phyloP scores from a whole-genome alignment of 805 yeast species.

The Wickerhamiella cacticola region DNA sequence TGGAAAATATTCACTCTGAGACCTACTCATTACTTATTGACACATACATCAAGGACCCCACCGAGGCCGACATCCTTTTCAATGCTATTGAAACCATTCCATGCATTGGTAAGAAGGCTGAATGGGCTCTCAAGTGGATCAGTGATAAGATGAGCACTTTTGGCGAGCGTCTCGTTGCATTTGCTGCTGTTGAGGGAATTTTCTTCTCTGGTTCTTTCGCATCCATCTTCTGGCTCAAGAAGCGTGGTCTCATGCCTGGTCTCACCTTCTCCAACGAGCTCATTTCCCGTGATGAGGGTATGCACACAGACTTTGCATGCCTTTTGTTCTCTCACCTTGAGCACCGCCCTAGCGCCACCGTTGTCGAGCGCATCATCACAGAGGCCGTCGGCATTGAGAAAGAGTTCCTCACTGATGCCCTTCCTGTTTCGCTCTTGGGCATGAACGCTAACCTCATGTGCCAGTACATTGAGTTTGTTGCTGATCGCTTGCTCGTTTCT shows the following conservation, averaged over 20 bases:
- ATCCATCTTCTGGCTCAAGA: constrained; percentile 96
- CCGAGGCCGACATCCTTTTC: constrained; percentile 79
- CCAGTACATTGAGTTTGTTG: constrained; percentile 95
- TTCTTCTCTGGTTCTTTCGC: constrained; percentile 98
- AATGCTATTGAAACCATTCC: constrained; percentile 96
- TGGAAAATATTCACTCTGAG: constrained; percentile 98
- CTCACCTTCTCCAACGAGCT: constrained; percentile 94
- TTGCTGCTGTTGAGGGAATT: constrained; percentile 98
- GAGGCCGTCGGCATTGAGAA: constrained; percentile 94
- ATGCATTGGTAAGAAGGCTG: constrained; percentile 92
- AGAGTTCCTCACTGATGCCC: constrained; percentile 87
- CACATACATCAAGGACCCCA: constrained; percentile 90
- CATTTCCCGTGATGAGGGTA: constrained; percentile 96
- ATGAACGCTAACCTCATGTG: constrained; percentile 92
- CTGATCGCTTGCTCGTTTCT: constrained; percentile 86
- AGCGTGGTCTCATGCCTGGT: constrained; percentile 99
- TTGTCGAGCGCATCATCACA: constrained; percentile 75
- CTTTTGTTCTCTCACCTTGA: constrained; percentile 83
- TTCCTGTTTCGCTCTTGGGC: constrained; percentile 86
- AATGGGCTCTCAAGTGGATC: constrained; percentile 98
- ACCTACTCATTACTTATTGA: constrained; percentile 91
- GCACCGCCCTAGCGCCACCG: constrained; percentile 69
- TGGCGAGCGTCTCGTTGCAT: constrained; percentile 93
- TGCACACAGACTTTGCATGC: constrained; percentile 98
- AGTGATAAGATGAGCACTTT: constrained; percentile 75